A percentile compares a stretch with the other conserved stretches of the same genome.
Evolutionary conservation across 108 stramenopile species (phyloP).

Genomic region (Chaetoceros tenuissimus): DNA sequence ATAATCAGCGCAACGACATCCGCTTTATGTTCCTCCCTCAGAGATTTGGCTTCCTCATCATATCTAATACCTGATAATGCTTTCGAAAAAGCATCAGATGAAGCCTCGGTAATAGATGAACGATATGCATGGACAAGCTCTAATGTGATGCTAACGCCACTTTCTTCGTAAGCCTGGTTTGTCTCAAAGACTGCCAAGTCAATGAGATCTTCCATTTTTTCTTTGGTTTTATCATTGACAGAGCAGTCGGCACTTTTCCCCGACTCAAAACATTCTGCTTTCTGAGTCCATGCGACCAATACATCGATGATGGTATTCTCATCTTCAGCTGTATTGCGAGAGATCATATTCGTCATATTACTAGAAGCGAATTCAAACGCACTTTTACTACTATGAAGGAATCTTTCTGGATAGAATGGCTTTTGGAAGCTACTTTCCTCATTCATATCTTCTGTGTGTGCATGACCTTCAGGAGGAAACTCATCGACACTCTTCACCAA

Average conservation of each 20-base stretch:
- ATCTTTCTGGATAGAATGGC: background rate
- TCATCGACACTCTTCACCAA: background rate
- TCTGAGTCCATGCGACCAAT: background rate
- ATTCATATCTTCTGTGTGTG: background rate
- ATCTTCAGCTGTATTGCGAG: background rate
- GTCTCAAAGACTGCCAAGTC: background rate
- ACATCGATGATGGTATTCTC: background rate
- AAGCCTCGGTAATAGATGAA: background rate
- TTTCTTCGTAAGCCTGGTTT: background rate
- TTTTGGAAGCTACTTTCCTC: no score
- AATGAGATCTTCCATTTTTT: background rate
- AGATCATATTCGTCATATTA: no score
- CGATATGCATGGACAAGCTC: background rate
- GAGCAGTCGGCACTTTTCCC: background rate
- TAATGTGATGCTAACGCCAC: background rate
- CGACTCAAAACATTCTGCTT: background rate
- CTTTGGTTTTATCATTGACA: background rate
- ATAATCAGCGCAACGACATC: slow-evolving; percentile 13
- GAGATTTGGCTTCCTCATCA: slow-evolving; percentile 7
- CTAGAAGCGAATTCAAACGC: background rate
- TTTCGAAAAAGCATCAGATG: background rate
- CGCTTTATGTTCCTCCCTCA: slow-evolving; percentile 5
- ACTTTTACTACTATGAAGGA: background rate
- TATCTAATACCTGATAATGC: background rate
- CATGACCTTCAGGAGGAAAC: background rate